phyloP scores from a whole-genome alignment of 495 filamentous ascomycete species.

The Aspergillus sclerotioniger region DNA sequence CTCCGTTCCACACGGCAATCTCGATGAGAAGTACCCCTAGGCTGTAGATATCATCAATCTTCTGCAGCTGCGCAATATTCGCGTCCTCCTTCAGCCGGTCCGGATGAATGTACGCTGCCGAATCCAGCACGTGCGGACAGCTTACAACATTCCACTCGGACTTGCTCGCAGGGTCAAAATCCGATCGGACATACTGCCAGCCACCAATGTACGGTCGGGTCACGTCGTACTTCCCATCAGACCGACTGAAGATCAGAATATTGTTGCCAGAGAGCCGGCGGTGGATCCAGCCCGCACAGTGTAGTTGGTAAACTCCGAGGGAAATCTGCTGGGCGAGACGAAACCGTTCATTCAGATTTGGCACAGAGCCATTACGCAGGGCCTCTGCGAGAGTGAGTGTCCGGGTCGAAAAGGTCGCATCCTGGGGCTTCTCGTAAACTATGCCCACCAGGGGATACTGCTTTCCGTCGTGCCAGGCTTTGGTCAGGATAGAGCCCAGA shows the following conservation, averaged over 20 bases:
- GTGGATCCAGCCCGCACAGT: not conserved
- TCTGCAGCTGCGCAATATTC: not conserved
- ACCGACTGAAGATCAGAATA: not conserved
- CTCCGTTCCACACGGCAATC: not conserved
- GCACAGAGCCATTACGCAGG: not conserved
- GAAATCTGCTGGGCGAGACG: not conserved
- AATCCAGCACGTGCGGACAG: not conserved
- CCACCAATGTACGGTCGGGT: not conserved
- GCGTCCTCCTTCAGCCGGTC: not conserved
- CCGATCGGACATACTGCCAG: not conserved
- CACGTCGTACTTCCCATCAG: not conserved
- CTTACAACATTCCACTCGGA: not conserved
- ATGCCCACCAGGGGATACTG: not conserved
- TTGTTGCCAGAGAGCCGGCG: not conserved
- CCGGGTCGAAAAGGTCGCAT: not conserved
- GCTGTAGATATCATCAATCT: not conserved
- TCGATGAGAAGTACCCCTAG: not conserved
- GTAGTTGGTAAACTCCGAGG: not conserved
- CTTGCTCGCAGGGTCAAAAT: not conserved
- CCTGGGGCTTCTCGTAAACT: not conserved
- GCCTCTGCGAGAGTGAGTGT: not conserved
- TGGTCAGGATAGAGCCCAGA: not conserved
- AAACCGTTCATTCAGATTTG: not conserved
- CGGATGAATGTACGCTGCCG: not conserved
- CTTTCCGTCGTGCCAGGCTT: not conserved